Evolutionary conservation across 768 basidiomycete genomes (phyloP).

Genomic region (Tylopilus rubrobrunneus): DNA sequence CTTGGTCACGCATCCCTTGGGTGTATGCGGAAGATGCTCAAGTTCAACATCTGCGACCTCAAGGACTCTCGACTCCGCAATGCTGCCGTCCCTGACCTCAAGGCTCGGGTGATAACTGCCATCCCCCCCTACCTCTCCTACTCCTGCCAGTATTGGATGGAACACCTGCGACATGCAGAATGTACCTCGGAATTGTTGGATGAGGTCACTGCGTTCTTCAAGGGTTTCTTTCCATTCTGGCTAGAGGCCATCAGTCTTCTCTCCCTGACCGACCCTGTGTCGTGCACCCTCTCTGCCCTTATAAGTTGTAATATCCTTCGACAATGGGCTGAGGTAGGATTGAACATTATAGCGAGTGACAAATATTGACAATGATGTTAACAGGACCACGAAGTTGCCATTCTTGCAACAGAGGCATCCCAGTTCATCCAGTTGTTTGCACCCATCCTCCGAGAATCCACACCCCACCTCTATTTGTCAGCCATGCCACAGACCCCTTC

Average conservation of each 20-base stretch:
- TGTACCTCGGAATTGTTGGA: conserved; percentile 14
- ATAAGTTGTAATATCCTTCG: conserved; percentile 6
- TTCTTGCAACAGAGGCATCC: conserved; percentile 22
- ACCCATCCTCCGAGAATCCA: conserved; percentile 26
- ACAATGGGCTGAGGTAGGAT: conserved; percentile 18
- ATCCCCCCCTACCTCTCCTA: conserved; percentile 34
- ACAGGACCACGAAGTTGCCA: conserved; percentile 11
- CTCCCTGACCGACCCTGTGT: conserved; percentile 3
- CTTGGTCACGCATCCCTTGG: conserved; percentile 27
- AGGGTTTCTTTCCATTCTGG: conserved; percentile 34
- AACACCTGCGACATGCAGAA: conserved; percentile 20
- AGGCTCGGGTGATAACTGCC: conserved; percentile 10
- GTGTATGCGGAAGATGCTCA: conserved; percentile 31
- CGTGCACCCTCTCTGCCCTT: conserved; percentile 7
- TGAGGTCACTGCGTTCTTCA: conserved; percentile 19
- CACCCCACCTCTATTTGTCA: conserved; percentile 39
- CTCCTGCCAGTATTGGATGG: conserved; percentile 36
- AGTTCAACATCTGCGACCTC: conserved; percentile 39
- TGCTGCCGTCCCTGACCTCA: conserved; percentile 19
- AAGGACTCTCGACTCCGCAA: conserved; percentile 33
- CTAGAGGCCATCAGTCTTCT: conserved; percentile 34
- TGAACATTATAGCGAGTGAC: not conserved
- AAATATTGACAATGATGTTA: conserved; percentile 1
- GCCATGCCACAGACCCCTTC: conserved; percentile 34
- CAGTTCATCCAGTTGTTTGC: conserved; percentile 32